Evolutionary conservation across 495 filamentous ascomycete species (phyloP).

Genomic region (Apodospora peruviana): DNA sequence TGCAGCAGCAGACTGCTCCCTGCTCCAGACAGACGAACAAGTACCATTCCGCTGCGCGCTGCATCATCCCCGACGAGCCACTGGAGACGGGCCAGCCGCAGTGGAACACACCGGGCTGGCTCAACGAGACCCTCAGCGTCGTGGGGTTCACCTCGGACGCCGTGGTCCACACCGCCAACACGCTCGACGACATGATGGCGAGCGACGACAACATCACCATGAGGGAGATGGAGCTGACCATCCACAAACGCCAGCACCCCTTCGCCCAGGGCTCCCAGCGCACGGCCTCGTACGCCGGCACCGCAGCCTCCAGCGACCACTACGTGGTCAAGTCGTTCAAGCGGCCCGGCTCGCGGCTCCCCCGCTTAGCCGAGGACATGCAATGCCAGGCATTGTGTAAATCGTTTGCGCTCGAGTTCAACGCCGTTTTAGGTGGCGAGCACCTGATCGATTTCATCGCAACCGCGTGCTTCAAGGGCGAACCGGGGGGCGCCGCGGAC

Average conservation of each 20-base stretch:
- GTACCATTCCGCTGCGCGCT: background rate
- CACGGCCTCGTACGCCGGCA: constrained; percentile 26
- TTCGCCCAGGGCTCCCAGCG: constrained; percentile 28
- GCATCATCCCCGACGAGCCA: background rate
- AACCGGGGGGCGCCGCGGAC: background rate
- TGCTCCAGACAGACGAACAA: no score
- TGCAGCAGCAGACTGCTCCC: no score
- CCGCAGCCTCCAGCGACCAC: constrained; percentile 11
- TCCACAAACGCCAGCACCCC: constrained; percentile 19
- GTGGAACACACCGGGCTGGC: constrained; percentile 24
- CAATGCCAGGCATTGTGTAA: constrained; percentile 29
- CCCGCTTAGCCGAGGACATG: constrained; percentile 30
- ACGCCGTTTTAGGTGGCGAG: constrained; percentile 14
- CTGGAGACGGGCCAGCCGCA: constrained; percentile 18
- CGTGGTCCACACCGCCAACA: constrained; percentile 10
- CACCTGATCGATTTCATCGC: constrained; percentile 29
- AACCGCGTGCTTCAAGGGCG: constrained; percentile 19
- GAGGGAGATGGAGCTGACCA: constrained; percentile 17
- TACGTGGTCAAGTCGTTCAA: constrained; percentile 31
- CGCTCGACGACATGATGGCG: constrained; percentile 25
- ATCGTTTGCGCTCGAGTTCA: constrained; percentile 37
- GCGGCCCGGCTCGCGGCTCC: constrained; percentile 12
- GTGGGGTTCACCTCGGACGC: constrained; percentile 26
- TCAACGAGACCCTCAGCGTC: constrained; percentile 18
- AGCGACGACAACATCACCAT: constrained; percentile 7